phyloP scores from a whole-genome alignment of 352 stramenopile species.

The Phytopythium helicoides region DNA sequence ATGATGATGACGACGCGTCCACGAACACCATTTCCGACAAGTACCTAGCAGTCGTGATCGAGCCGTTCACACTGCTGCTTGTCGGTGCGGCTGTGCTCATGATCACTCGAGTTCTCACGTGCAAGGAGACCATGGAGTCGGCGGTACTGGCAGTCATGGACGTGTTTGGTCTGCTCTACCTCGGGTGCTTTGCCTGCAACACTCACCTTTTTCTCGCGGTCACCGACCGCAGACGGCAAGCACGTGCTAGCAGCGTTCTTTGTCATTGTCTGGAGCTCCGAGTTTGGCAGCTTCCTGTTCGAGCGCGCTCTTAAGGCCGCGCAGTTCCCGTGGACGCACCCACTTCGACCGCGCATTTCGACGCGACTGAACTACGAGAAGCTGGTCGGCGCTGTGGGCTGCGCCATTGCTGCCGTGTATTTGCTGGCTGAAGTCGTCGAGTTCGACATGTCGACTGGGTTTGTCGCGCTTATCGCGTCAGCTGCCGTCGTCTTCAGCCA shows the following conservation, averaged over 20 bases:
- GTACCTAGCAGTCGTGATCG: conserved; percentile 38
- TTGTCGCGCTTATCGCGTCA: conserved; percentile 28
- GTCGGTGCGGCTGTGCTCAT: conserved; percentile 39
- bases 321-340: conserved; percentile 57
- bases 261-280: conserved; percentile 51
- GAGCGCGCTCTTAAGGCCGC: conserved; percentile 41
- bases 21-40: conserved; percentile 18
- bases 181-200: conserved; percentile 41
- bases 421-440: conserved; percentile 27
- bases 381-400: conserved; percentile 39
- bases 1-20: conserved; percentile 6
- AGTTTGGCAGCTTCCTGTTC: conserved; percentile 51
- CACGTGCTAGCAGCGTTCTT: conserved; percentile 45
- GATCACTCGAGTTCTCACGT: conserved; percentile 42
- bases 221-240: conserved; percentile 15
- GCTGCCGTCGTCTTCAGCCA: conserved; percentile 41
- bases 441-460: conserved; percentile 27
- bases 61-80: conserved; percentile 56
- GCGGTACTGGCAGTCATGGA: conserved; percentile 54
- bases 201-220: conserved; percentile 48
- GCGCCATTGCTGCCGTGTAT: conserved; percentile 33
- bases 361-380: conserved; percentile 64
- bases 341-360: conserved; percentile 42
- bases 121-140: conserved; percentile 65
- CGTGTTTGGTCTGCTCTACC: conserved; percentile 45